phyloP scores from a whole-genome alignment of 371 early-diverging fungal genomes.

The Dipsacomyces acuminosporus region DNA sequence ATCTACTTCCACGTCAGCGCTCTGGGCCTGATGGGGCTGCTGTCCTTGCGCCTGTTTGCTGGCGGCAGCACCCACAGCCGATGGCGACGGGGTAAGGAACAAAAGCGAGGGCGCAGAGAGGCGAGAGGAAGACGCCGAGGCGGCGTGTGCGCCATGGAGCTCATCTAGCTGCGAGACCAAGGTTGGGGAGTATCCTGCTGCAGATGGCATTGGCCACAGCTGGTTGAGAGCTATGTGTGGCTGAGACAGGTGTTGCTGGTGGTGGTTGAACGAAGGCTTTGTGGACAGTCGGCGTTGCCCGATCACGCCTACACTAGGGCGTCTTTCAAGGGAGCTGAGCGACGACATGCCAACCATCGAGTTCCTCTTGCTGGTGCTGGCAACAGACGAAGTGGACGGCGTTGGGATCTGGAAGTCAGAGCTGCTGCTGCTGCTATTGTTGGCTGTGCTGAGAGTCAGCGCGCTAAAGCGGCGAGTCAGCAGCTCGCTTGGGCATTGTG shows the following conservation, averaged over 20 bases:
- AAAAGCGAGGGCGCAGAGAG: slow-evolving; percentile 37
- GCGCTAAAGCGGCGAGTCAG: slow-evolving; percentile 43
- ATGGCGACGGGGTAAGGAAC: slow-evolving; percentile 24
- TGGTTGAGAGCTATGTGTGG: slow-evolving; percentile 39
- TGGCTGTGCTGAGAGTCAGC: slow-evolving; percentile 15
- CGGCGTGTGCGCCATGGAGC: slow-evolving; percentile 21
- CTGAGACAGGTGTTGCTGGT: slow-evolving; percentile 23
- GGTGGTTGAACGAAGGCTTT: slow-evolving; percentile 28
- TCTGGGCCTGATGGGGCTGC: no score
- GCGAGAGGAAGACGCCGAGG: slow-evolving; percentile 33
- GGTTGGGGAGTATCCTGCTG: slow-evolving; percentile 3
- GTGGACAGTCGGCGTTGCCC: slow-evolving; percentile 43
- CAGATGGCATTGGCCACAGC: slow-evolving; percentile 23
- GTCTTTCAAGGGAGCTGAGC: slow-evolving; percentile 19
- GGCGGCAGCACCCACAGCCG: neutral
- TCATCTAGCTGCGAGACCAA: slow-evolving; percentile 17
- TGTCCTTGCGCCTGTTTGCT: no score
- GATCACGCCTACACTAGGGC: slow-evolving; percentile 43
- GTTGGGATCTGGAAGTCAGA: neutral
- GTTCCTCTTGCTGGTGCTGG: slow-evolving; percentile 5
- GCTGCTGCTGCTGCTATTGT: neutral
- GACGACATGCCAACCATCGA: neutral
- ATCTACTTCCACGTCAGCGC: slow-evolving; percentile 17
- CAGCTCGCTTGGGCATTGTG: slow-evolving; percentile 25
- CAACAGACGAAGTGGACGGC: slow-evolving; percentile 1